Evolutionary conservation across 306 rosid genomes (phyloP).

Genomic region (Crataegus laevigata): DNA sequence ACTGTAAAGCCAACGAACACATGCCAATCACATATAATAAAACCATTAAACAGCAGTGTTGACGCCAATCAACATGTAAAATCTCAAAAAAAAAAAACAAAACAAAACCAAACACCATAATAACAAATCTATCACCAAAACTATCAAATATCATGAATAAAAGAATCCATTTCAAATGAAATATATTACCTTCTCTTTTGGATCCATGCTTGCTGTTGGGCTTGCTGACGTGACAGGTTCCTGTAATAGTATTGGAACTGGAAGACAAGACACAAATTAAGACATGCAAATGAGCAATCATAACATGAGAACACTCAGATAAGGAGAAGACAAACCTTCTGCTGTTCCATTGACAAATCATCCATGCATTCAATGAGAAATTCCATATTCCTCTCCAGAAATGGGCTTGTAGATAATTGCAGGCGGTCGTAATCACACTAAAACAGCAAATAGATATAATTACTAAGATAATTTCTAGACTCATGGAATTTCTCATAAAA

Average conservation of each 20-base stretch:
- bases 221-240: conserved; percentile 86
- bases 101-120: too few relatives aligned
- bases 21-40: background rate
- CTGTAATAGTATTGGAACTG: conserved; percentile 84
- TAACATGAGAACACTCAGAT: conserved; percentile 1
- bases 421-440: conserved; percentile 94
- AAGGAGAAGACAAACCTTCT: conserved; percentile 52
- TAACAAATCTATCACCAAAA: background rate
- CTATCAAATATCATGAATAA: background rate
- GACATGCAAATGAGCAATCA: background rate
- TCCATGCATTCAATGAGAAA: conserved; percentile 97
- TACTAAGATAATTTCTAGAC: conserved; percentile 4
- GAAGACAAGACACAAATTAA: conserved; percentile 14
- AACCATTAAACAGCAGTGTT: background rate
- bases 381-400: conserved; percentile 87
- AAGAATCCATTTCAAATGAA: background rate
- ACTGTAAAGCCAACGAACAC: background rate
- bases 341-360: conserved; percentile 84
- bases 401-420: conserved; percentile 74
- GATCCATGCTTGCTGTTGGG: conserved; percentile 98
- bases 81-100: background rate
- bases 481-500: background rate
- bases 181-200: conserved; percentile 81
- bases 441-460: conserved; percentile 11
- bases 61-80: background rate